Evolutionary conservation across 352 stramenopile species (phyloP), one percentile per base, ranked within the genome.

Genomic region (Globisporangium cystogenes): DNA sequence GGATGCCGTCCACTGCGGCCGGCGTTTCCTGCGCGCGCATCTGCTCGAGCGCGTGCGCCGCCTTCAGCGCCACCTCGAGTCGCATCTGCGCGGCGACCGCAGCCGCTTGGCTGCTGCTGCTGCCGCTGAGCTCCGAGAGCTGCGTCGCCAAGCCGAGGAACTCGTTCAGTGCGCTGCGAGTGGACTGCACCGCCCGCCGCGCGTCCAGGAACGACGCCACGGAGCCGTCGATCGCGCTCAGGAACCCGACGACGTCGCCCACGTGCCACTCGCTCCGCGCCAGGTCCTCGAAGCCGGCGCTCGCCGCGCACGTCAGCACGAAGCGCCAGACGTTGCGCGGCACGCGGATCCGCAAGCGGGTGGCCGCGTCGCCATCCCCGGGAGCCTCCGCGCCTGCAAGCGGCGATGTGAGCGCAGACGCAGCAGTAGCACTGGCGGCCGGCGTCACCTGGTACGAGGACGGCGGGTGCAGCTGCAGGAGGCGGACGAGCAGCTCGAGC

Each of bases 401-500:
- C 10, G 7, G 12, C 5, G 31, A 16, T n/a, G n/a, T n/a, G n/a
- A n/a, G n/a, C n/a, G n/a, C n/a, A n/a, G n/a, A n/a, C n/a, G n/a
- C n/a, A n/a, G n/a, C n/a, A 16, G 40, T 7, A 12, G 23, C 40
- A 45, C n/a, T 26, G 5, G 21, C 40, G 27, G n/a, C 20, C 3
- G 40, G n/a, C 2, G 40, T 18, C 3, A 76, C 59, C 7, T 37
- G 33, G 55, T 75, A 82, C 16, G 48, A 51, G 21, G 59, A 61
- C 18, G 74, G 43, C 15, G 71, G 56, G 44, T 72, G 68, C 33
- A 82, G 43, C 16, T 54, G 57, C 1, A 84, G 48, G 35, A 82
- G 37, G 4, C 39, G 59, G 45, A 82, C 36, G 11, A 74, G 54
- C n/a, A 84, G 62, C 31, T 80, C 71, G 23, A 82, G n/a, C 2